phyloP scores from a whole-genome alignment of 495 filamentous ascomycete genomes.

The Penicillium maclennaniae region DNA sequence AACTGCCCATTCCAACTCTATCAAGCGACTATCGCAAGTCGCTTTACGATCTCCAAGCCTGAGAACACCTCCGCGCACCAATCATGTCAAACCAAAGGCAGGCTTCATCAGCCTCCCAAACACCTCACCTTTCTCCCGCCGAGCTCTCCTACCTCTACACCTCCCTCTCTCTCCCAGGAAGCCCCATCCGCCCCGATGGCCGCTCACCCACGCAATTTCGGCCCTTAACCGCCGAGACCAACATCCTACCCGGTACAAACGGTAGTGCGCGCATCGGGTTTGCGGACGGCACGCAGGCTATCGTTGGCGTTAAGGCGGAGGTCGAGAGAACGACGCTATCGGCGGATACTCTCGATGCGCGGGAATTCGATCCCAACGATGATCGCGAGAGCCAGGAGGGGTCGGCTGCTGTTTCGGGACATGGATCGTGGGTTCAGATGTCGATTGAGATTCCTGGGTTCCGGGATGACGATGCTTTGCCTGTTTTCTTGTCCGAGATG shows the following conservation, averaged over 20 bases:
- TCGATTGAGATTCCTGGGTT: slow-evolving; percentile 81
- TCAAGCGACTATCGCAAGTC: not conserved
- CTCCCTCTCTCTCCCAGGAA: slow-evolving; percentile 66
- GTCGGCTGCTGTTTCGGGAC: slow-evolving; percentile 34
- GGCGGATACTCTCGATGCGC: slow-evolving; percentile 30
- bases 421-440: slow-evolving; percentile 71
- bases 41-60: not conserved
- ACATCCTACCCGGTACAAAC: slow-evolving; percentile 83
- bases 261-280: slow-evolving; percentile 91
- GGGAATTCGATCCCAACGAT: slow-evolving; percentile 23
- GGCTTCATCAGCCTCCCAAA: slow-evolving; percentile 45
- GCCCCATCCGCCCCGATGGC: slow-evolving; percentile 87
- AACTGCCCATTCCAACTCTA: not conserved
- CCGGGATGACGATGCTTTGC: slow-evolving; percentile 85
- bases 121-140: slow-evolving; percentile 76
- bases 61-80: not conserved
- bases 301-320: slow-evolving; percentile 92
- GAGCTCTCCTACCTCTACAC: slow-evolving; percentile 95
- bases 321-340: slow-evolving; percentile 63
- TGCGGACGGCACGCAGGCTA: slow-evolving; percentile 89
- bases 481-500: slow-evolving; percentile 81
- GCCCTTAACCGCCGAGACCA: slow-evolving; percentile 80
- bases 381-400: slow-evolving; percentile 27
- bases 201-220: slow-evolving; percentile 84
- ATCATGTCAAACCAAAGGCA: slow-evolving; percentile 42